Evolutionary conservation across 306 rosid genomes (phyloP).

Genomic region (Casuarina equisetifolia): DNA sequence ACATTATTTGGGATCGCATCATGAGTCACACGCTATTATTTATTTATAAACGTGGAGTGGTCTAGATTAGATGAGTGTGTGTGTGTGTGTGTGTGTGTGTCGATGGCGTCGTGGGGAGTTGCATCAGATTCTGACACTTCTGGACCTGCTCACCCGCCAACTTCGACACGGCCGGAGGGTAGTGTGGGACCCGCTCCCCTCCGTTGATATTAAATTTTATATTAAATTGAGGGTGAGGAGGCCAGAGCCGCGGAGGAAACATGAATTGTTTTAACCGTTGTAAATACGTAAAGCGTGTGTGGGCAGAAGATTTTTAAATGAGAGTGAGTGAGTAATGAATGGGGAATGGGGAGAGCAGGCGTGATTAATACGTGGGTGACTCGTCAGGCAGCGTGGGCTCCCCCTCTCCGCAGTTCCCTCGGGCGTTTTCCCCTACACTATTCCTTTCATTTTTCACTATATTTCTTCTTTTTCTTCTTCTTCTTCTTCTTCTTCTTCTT

Average conservation of each 20-base stretch:
- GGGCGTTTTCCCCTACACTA: background rate
- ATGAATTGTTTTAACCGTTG: background rate
- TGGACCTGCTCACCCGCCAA: slow-evolving; percentile 29
- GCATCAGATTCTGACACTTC: slow-evolving; percentile 27
- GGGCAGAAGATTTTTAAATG: no score
- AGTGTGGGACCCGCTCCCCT: background rate
- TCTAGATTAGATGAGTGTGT: no score
- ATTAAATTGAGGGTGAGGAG: slow-evolving; percentile 18
- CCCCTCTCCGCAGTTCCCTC: background rate
- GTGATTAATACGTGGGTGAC: background rate
- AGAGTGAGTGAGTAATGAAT: no score
- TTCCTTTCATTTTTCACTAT: background rate
- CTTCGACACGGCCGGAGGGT: background rate
- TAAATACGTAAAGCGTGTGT: no score
- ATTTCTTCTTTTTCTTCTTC: no score
- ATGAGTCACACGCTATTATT: background rate
- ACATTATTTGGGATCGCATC: background rate
- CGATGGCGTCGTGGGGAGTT: background rate
- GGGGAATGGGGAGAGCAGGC: no score
- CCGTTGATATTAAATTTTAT: slow-evolving; percentile 3
- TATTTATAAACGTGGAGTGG: background rate
- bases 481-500: no score
- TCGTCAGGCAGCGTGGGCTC: slow-evolving; percentile 1
- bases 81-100: no score
- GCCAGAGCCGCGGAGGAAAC: no score